These are phyloP conservation scores for Podila epigama DNA, from an alignment of 192 early-diverging fungal species.

Conservation along the genomic window DNA sequence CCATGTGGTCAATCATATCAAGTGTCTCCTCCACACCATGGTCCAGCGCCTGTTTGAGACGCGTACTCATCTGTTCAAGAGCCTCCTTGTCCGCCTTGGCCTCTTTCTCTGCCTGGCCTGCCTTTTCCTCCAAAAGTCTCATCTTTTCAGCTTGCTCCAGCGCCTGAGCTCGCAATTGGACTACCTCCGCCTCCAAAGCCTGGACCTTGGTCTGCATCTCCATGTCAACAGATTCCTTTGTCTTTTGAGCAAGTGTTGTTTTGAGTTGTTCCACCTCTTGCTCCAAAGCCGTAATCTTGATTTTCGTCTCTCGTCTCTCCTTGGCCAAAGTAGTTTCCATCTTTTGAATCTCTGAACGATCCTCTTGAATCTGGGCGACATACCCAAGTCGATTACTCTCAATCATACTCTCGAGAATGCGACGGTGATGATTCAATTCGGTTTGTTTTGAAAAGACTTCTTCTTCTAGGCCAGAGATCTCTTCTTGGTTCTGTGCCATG, in stretches of 20 bases:
- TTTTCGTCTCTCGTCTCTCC: neutral
- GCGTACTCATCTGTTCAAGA: neutral
- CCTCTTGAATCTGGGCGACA: slow-evolving; percentile 15
- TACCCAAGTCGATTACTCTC: slow-evolving; percentile 4
- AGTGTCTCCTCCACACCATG: neutral
- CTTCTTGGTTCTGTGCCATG: slow-evolving; percentile 32
- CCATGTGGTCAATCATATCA: slow-evolving; percentile 12
- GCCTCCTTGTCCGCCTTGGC: neutral
- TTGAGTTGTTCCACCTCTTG: neutral
- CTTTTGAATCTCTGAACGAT: neutral
- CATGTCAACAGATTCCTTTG: neutral
- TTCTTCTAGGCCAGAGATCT: slow-evolving; percentile 29
- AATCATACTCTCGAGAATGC: slow-evolving; percentile 6
- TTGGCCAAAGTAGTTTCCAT: neutral
- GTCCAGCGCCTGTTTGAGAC: neutral
- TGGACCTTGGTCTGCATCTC: neutral
- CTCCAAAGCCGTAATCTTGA: neutral
- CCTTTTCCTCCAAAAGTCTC: neutral
- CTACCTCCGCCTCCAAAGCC: neutral
- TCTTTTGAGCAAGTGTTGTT: neutral
- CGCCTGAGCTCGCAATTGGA: neutral
- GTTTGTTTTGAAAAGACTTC: slow-evolving; percentile 20
- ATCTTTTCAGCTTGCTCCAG: neutral
- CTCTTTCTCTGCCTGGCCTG: neutral
- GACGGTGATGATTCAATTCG: slow-evolving; percentile 14